Percentiles rank a stretch among this genome's conserved stretches.
Conservation (phyloP, 169 alveolate species). For the Neospora caninum region DNA sequence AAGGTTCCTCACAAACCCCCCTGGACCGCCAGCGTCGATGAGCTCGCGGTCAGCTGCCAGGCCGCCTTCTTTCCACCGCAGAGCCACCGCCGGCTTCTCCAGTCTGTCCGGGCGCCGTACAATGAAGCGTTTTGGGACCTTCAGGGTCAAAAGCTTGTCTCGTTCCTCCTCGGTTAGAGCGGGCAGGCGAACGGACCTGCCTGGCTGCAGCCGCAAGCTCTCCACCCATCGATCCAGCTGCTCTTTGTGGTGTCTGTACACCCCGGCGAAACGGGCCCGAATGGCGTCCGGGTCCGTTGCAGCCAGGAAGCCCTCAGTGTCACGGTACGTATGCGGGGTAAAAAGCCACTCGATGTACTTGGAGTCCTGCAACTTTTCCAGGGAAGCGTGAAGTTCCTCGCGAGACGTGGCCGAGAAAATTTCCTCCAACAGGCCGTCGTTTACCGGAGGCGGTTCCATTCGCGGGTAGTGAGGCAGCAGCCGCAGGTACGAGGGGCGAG, state of each 20-base stretch:
- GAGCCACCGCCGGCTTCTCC: neutral
- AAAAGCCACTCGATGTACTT: conserved; percentile 6
- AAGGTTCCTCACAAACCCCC: conserved; percentile 6
- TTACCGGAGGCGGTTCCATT: neutral
- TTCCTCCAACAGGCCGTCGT: conserved; percentile 14
- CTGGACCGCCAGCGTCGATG: conserved; percentile 34
- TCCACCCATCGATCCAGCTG: neutral
- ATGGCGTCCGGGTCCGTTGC: neutral
- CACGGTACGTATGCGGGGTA: conserved; percentile 2
- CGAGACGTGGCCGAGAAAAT: conserved; percentile 1
- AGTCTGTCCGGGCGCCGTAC: neutral
- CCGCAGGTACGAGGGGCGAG: conserved; percentile 12
- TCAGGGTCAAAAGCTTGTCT: neutral
- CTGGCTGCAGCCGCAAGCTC: neutral
- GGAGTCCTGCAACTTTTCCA: neutral
- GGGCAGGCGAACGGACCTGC: conserved; percentile 10
- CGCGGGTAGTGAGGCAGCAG: conserved; percentile 22
- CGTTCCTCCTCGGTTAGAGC: neutral
- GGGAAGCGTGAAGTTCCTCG: neutral
- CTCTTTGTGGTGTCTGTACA: conserved; percentile 24
- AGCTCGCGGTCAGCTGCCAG: neutral
- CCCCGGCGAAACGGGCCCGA: neutral
- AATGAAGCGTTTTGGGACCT: conserved; percentile 1
- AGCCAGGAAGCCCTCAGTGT: conserved; percentile 24
- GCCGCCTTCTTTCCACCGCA: conserved; percentile 6